Percentiles rank a stretch among this genome's conserved stretches.
These are phyloP conservation scores for Lodderomyces elongisporus DNA, from an alignment of 1,139 yeast genomes.

Conservation along the genomic window DNA sequence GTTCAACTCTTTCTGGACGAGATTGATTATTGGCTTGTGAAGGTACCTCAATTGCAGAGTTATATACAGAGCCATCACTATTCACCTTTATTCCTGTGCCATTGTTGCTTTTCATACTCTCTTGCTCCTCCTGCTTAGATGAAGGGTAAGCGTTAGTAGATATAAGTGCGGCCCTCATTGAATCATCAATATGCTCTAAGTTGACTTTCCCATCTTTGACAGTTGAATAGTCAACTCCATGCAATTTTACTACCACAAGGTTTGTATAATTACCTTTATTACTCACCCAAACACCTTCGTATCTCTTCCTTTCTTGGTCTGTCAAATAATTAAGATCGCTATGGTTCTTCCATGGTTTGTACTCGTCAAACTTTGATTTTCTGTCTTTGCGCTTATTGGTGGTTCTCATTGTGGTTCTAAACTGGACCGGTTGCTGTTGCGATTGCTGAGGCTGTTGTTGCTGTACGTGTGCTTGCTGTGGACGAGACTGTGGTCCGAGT, in stretches of 20 bases:
- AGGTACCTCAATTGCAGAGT: neutral
- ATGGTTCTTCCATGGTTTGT: conserved; percentile 95
- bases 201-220: conserved; percentile 14
- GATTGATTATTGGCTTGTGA: conserved; percentile 10
- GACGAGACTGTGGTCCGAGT: no score
- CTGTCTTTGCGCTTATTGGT: conserved; percentile 39
- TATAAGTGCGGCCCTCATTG: conserved; percentile 28
- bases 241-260: conserved; percentile 29
- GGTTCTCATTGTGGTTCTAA: conserved; percentile 67
- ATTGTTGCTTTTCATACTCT: neutral
- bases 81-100: neutral
- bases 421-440: conserved; percentile 29
- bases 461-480: neutral
- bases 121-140: neutral
- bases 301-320: conserved; percentile 75
- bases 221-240: conserved; percentile 23
- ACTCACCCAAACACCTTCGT: conserved; percentile 92
- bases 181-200: conserved; percentile 16
- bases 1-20: conserved; percentile 25
- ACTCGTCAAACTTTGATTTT: conserved; percentile 65
- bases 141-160: conserved; percentile 19
- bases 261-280: conserved; percentile 65
- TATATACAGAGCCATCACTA: neutral
- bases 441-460: neutral
- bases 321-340: conserved; percentile 54